Evolutionary conservation across 345 rosid genomes (phyloP).

Genomic region (Euphorbia pulcherrima): DNA sequence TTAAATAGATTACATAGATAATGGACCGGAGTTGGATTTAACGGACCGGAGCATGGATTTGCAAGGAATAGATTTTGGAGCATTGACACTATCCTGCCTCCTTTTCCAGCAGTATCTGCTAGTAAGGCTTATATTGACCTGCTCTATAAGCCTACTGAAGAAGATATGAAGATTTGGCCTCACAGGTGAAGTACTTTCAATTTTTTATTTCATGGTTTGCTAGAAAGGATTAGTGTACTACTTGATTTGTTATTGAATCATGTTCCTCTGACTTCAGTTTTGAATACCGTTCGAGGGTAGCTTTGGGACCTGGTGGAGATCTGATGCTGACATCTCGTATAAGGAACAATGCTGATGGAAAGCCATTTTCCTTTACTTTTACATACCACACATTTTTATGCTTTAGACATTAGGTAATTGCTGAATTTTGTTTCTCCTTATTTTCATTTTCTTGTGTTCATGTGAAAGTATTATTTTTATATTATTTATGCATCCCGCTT

Average conservation of each 20-base stretch:
- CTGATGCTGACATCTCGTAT: constrained; percentile 79
- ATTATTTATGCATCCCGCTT: neutral
- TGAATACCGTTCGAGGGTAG: constrained; percentile 84
- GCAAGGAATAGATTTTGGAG: constrained; percentile 89
- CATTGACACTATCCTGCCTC: constrained; percentile 66
- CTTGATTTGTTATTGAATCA: neutral
- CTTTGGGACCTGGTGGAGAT: constrained; percentile 76
- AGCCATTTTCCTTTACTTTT: constrained; percentile 83
- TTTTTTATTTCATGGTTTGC: neutral
- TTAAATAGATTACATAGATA: no score
- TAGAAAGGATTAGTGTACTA: neutral
- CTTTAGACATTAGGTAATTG: constrained; percentile 82
- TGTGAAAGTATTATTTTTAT: neutral
- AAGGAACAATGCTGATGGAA: constrained; percentile 77
- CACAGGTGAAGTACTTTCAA: constrained; percentile 46
- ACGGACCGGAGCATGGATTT: constrained; percentile 91
- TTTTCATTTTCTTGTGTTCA: neutral
- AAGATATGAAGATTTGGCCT: constrained; percentile 82
- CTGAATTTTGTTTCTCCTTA: neutral
- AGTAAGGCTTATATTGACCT: constrained; percentile 57
- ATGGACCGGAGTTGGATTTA: no score
- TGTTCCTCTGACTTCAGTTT: constrained; percentile 40
- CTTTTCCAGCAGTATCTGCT: constrained; percentile 51
- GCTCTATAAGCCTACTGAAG: constrained; percentile 77
- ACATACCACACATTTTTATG: constrained; percentile 93